Evolutionary conservation across 768 basidiomycete species (phyloP).

Genomic region (Serendipita sp.): DNA sequence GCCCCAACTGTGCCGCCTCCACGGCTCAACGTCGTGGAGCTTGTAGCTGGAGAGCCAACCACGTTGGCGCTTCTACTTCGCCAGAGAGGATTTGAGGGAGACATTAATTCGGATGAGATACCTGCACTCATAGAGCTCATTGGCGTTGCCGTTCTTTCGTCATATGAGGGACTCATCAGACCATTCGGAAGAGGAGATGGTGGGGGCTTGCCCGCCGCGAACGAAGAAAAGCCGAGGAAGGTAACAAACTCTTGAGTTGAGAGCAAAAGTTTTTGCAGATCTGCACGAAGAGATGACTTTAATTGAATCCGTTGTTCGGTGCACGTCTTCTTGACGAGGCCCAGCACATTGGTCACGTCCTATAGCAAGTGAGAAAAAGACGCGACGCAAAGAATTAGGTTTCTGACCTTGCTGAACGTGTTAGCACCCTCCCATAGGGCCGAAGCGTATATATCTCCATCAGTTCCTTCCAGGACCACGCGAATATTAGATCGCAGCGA

Average conservation of each 20-base stretch:
- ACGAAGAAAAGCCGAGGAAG: slow-evolving; percentile 69
- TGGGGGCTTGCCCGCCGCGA: slow-evolving; percentile 28
- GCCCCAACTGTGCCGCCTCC: not conserved
- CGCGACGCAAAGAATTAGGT: not conserved
- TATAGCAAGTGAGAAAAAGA: slow-evolving; percentile 15
- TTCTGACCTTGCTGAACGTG: slow-evolving; percentile 58
- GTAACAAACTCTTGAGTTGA: slow-evolving; percentile 79
- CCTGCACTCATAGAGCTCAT: not conserved
- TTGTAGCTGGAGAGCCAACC: not conserved
- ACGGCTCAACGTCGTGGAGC: not conserved
- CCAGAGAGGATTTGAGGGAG: not conserved
- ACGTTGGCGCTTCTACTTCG: slow-evolving; percentile 1
- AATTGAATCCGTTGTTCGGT: slow-evolving; percentile 39
- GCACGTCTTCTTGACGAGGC: slow-evolving; percentile 40
- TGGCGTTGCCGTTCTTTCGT: not conserved
- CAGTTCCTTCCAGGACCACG: slow-evolving; percentile 39
- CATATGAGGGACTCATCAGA: not conserved
- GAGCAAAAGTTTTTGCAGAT: slow-evolving; percentile 62
- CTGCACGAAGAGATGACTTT: slow-evolving; percentile 42
- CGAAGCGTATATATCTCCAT: slow-evolving; percentile 34
- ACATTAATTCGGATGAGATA: not conserved
- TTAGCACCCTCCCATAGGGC: slow-evolving; percentile 62
- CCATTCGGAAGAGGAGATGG: not conserved
- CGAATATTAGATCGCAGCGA: slow-evolving; percentile 43
- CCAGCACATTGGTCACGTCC: slow-evolving; percentile 65